phyloP scores from a whole-genome alignment of 2,329 filamentous ascomycete species.

The Parafenestella ontariensis region DNA sequence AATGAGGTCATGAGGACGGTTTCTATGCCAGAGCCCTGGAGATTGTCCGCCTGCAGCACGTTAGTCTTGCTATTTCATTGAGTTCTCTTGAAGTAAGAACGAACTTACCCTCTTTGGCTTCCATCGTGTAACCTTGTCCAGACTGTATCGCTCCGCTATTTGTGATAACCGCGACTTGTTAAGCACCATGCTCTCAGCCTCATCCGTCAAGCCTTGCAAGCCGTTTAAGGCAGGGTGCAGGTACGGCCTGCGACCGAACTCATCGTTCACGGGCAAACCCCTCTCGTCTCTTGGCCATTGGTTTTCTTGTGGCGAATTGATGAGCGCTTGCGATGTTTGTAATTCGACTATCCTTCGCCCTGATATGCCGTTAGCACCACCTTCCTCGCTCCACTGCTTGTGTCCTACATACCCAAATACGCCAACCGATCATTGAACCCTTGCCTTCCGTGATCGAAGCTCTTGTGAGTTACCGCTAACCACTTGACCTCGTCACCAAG shows the following conservation, averaged over 20 bases:
- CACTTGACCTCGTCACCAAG: slow-evolving; percentile 93
- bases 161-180: slow-evolving; percentile 70
- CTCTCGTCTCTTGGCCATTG: slow-evolving; percentile 26
- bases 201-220: slow-evolving; percentile 73
- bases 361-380: slow-evolving; percentile 40
- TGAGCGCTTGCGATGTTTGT: slow-evolving; percentile 68
- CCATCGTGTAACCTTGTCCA: slow-evolving; percentile 84
- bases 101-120: slow-evolving; percentile 77
- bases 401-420: slow-evolving; percentile 72
- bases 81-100: neutral
- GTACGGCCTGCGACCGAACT: slow-evolving; percentile 67
- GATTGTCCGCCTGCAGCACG: slow-evolving; percentile 64
- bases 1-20: slow-evolving; percentile 78
- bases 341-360: slow-evolving; percentile 70
- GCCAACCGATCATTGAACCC: slow-evolving; percentile 94
- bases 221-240: slow-evolving; percentile 72
- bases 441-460: slow-evolving; percentile 92
- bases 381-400: neutral
- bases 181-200: slow-evolving; percentile 67
- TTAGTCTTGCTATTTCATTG: slow-evolving; percentile 5
- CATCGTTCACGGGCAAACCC: slow-evolving; percentile 33
- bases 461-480: slow-evolving; percentile 97
- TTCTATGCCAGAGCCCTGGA: slow-evolving; percentile 75
- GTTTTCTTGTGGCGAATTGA: slow-evolving; percentile 56
- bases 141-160: slow-evolving; percentile 73